These are phyloP conservation scores for Climacium dendroides DNA, from an alignment of 225 moss, liverwort and hornwort genomes.

Conservation along the genomic window DNA sequence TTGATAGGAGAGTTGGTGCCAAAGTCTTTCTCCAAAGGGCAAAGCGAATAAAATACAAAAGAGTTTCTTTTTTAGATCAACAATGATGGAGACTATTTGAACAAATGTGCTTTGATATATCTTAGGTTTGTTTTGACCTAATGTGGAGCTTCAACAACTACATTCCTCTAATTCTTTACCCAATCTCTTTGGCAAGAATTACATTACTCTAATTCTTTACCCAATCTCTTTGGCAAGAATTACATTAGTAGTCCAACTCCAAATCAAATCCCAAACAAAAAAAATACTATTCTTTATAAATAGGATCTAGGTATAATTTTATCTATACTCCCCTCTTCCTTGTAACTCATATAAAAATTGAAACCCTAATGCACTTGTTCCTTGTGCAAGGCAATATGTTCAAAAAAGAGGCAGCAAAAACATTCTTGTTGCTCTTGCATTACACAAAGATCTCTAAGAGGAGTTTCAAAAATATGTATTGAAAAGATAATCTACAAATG, in stretches of 20 bases:
- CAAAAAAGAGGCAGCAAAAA: neutral
- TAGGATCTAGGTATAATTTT: rapidly evolving
- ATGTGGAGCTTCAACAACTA: neutral
- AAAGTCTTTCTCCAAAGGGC: too few species aligned
- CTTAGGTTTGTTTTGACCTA: neutral
- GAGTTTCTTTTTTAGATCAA: neutral
- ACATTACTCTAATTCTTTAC: too few species aligned
- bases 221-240: neutral
- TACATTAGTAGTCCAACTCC: neutral
- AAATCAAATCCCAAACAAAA: neutral
- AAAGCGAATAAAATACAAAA: neutral
- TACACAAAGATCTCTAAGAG: neutral
- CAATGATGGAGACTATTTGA: neutral
- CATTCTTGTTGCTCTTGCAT: neutral
- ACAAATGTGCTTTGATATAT: neutral
- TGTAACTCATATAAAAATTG: neutral
- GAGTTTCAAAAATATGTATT: neutral
- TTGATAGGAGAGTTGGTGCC: too few species aligned
- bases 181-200: too few species aligned
- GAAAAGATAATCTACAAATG: too few species aligned
- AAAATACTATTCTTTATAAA: neutral
- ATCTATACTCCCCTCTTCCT: neutral
- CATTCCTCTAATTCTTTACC: neutral
- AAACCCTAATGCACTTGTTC: neutral
- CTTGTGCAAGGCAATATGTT: too few species aligned